Evolutionary conservation across 2,329 filamentous ascomycete genomes (phyloP).

Genomic region (Fusarium sp.): DNA sequence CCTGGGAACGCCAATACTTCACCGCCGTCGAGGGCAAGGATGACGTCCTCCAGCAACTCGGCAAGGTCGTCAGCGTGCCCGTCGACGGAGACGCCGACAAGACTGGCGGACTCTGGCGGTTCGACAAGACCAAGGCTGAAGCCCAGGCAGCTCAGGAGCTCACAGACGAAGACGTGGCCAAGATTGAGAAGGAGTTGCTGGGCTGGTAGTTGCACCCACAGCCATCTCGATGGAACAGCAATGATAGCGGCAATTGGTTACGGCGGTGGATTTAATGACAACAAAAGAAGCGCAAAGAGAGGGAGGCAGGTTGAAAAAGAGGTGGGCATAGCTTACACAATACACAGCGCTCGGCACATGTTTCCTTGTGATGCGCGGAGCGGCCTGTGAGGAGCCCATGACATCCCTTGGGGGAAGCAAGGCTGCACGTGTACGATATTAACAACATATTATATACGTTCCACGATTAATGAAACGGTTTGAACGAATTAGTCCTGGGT

Average conservation of each 20-base stretch:
- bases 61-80: slow-evolving; percentile 60
- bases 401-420: slow-evolving; percentile 9
- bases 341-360: slow-evolving; percentile 29
- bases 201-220: slow-evolving; percentile 50
- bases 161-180: slow-evolving; percentile 54
- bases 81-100: slow-evolving; percentile 68
- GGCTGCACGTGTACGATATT: slow-evolving; percentile 41
- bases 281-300: background rate
- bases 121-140: slow-evolving; percentile 62
- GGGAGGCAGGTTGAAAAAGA: slow-evolving; percentile 15
- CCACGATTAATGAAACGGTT: slow-evolving; percentile 35
- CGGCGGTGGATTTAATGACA: slow-evolving; percentile 27
- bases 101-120: slow-evolving; percentile 72
- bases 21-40: slow-evolving; percentile 62
- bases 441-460: slow-evolving; percentile 27
- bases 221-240: slow-evolving; percentile 1
- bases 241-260: background rate
- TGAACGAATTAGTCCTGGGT: slow-evolving; percentile 7
- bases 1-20: slow-evolving; percentile 91
- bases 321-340: slow-evolving; percentile 31
- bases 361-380: slow-evolving; percentile 19
- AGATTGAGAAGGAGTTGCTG: slow-evolving; percentile 60
- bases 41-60: slow-evolving; percentile 59
- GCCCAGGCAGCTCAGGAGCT: slow-evolving; percentile 54
- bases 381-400: slow-evolving; percentile 12